Percentiles rank a stretch among this genome's conserved stretches.
Conservation (phyloP, 306 rosid species). For the Parietaria judaica region DNA sequence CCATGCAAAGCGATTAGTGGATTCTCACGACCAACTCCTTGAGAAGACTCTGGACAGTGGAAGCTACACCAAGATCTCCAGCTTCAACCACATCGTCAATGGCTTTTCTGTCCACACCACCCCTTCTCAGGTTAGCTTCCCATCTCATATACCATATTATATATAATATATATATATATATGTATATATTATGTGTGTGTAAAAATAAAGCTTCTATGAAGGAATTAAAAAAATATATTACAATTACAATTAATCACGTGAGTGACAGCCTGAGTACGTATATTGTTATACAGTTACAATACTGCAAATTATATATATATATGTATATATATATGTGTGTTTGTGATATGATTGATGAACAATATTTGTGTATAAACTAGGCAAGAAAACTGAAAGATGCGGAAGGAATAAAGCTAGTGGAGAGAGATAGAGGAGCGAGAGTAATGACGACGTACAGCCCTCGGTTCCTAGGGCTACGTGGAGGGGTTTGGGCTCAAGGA, state of each 20-base stretch:
- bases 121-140: slow-evolving; percentile 55
- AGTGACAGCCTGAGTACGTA: too few relatives aligned
- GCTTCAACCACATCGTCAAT: slow-evolving; percentile 58
- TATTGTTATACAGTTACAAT: too few relatives aligned
- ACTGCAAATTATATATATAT: background rate
- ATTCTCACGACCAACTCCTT: slow-evolving; percentile 55
- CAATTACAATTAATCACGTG: too few relatives aligned
- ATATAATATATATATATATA: background rate
- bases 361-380: slow-evolving; percentile 12
- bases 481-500: slow-evolving; percentile 37
- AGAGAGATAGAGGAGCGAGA: slow-evolving; percentile 46
- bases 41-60: slow-evolving; percentile 42
- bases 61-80: slow-evolving; percentile 62
- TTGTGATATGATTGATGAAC: too few relatives aligned
- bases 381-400: slow-evolving; percentile 27
- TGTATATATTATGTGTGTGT: background rate
- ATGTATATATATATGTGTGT: background rate
- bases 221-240: too few relatives aligned
- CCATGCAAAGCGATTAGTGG: slow-evolving; percentile 40
- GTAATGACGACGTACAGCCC: slow-evolving; percentile 50
- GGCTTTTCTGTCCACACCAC: slow-evolving; percentile 75
- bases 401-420: slow-evolving; percentile 30
- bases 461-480: slow-evolving; percentile 27
- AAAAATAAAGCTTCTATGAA: too few relatives aligned
- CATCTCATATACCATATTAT: background rate